Evolutionary conservation across 352 stramenopile species (phyloP), one percentile per base, ranked within the genome.

Genomic region (Peronospora farinosa): DNA sequence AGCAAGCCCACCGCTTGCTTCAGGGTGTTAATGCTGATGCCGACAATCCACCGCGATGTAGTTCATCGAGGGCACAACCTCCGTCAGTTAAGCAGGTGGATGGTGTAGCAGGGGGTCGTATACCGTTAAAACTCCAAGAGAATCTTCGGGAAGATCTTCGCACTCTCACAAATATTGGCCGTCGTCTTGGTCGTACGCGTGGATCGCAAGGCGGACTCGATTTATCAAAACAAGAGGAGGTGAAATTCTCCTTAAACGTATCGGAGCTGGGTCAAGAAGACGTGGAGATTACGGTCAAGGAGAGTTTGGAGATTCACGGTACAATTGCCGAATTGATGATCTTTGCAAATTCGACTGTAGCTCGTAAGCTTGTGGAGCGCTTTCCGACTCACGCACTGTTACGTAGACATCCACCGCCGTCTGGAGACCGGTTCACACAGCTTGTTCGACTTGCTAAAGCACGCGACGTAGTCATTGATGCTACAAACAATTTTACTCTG

Each of bases 301-400:
- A 95, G 49, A 92, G 86, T 43, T 59, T 95, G 21, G 92, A 97
- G 66, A 97, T 97, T 53, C 88, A 97, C 63, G 66, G 83, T 38
- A 97, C 89, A 38, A 96, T 97, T 43, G 89, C 89, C 0, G 90
- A 97, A 66, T 68, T 96, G 35, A 96, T 96, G 89, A 97, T 97
- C 44, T 69, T 97, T 16, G 89, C 92, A 15, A 97, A 97, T 48
- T 74, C 68, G 11, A 89, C 67, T 37, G 89, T 97, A 3, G 92
- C 92, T 12, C 72, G 76, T 38, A 83, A 75, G 36, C 94, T 97
- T 23, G 74, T 86, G 37, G 49, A 80, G 13, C 55, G 60, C 28
- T 95, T 95, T 44, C 91, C 91, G 5, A 71, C 78, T 5, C 78
- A 79, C 23, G 88, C 91, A 9, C 60, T 97, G 27, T 51, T 97